A percentile compares a stretch with the other conserved stretches of the same genome.
Conservation (phyloP, 208 protist genomes). For the Wallacemonas collosoma region DNA sequence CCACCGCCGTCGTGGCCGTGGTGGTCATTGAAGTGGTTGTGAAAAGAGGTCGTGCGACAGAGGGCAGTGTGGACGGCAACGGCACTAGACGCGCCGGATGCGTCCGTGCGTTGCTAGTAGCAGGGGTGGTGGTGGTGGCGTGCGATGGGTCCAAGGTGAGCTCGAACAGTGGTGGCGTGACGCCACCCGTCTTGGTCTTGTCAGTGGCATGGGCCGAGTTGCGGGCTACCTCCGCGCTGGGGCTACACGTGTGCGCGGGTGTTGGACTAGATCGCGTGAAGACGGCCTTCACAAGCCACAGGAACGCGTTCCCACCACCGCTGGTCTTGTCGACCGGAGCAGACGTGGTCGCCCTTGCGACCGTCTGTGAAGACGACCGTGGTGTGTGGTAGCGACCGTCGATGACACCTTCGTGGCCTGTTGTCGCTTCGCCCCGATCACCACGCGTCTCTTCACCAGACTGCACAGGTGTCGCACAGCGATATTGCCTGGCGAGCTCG, state of each 20-base stretch:
- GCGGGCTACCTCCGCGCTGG: not conserved
- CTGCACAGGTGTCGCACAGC: not conserved
- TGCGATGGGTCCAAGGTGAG: not conserved
- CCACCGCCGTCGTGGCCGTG: not conserved
- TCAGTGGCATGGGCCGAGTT: not conserved
- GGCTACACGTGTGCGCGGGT: not conserved
- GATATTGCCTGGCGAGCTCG: not conserved
- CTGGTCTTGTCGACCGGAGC: not conserved
- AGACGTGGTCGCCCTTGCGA: not conserved
- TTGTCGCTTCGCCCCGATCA: not conserved
- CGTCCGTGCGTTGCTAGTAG: no score
- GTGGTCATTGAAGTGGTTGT: not conserved
- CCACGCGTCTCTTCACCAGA: not conserved
- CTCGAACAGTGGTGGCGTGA: slow-evolving; percentile 7
- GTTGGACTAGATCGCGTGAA: slow-evolving; percentile 3
- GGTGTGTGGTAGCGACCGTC: not conserved
- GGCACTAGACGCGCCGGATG: not conserved
- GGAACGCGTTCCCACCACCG: not conserved
- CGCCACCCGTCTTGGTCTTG: not conserved
- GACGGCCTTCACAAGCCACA: slow-evolving; percentile 12
- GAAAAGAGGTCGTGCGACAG: not conserved
- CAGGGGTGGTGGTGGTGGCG: not conserved
- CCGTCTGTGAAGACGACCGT: not conserved
- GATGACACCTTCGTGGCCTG: not conserved
- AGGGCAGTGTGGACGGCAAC: not conserved